Evolutionary conservation across 2,329 filamentous ascomycete species (phyloP).

Genomic region (Rhynchosporium graminicola): DNA sequence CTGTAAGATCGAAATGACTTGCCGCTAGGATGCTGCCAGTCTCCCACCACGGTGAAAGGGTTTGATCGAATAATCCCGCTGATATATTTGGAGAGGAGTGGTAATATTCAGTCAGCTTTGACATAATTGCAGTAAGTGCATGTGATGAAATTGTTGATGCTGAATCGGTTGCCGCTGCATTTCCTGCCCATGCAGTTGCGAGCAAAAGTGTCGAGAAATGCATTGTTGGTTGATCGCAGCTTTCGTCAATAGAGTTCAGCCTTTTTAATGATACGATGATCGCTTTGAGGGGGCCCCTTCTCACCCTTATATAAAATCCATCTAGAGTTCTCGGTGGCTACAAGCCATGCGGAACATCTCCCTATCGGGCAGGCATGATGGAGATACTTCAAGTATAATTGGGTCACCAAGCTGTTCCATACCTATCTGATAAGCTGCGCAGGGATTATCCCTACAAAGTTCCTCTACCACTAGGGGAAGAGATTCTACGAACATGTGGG

Average conservation of each 20-base stretch:
- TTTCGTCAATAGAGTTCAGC: not conserved
- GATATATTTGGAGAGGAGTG: constrained; percentile 12
- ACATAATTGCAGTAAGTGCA: constrained; percentile 3
- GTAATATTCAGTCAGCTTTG: constrained; percentile 16
- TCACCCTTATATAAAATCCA: no score
- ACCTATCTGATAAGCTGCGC: no score
- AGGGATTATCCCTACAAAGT: no score
- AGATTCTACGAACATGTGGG: no score
- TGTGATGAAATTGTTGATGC: not conserved
- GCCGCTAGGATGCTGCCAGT: constrained; percentile 15
- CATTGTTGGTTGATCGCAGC: not conserved
- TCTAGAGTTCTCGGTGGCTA: no score
- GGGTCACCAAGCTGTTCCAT: no score
- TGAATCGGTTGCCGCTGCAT: not conserved
- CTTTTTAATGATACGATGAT: not conserved
- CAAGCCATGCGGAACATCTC: no score
- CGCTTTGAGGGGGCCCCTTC: no score
- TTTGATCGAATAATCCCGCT: constrained; percentile 13
- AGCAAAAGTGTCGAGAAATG: not conserved
- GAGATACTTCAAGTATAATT: no score
- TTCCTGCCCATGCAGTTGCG: not conserved
- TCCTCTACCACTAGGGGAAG: no score
- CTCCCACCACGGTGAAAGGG: constrained; percentile 17
- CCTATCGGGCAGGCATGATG: no score
- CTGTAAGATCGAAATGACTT: not conserved